A percentile compares a stretch with the other conserved stretches of the same genome.
phyloP scores from a whole-genome alignment of 257 asterid genomes.

The Avicennia marina region DNA sequence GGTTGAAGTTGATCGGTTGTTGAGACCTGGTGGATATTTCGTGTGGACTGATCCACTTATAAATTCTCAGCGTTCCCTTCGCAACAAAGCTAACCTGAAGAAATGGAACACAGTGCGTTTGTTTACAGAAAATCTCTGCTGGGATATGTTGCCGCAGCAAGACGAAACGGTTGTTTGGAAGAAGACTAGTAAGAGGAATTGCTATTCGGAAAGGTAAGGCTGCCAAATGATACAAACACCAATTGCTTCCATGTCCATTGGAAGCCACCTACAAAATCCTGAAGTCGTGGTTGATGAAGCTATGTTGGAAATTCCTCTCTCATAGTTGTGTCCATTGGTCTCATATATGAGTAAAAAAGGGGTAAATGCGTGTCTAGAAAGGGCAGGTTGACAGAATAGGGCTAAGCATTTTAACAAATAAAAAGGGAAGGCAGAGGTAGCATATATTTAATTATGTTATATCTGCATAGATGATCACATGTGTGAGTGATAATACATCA shows the following conservation, averaged over 20 bases:
- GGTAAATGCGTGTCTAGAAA: no score
- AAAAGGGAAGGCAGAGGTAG: no score
- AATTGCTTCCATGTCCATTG: no score
- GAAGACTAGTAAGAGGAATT: slow-evolving; percentile 71
- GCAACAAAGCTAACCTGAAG: slow-evolving; percentile 69
- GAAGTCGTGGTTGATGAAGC: no score
- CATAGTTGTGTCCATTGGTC: no score
- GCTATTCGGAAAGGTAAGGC: slow-evolving; percentile 68
- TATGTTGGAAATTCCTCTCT: no score
- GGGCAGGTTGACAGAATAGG: no score
- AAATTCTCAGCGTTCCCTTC: slow-evolving; percentile 66
- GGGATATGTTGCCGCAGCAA: slow-evolving; percentile 92
- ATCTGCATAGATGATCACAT: no score
- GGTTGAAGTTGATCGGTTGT: slow-evolving; percentile 82
- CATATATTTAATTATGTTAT: no score
- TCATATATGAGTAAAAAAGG: no score
- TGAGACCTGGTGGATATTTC: slow-evolving; percentile 98
- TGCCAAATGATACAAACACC: background rate
- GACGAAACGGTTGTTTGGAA: slow-evolving; percentile 96
- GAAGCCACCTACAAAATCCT: no score
- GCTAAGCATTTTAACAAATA: no score
- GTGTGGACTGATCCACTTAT: slow-evolving; percentile 95
- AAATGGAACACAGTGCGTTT: slow-evolving; percentile 73
- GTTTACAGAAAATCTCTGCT: slow-evolving; percentile 67
- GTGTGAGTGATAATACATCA: background rate